Evolutionary conservation across 2,329 filamentous ascomycete species (phyloP).

Genomic region (Sporothrix brasiliensis): DNA sequence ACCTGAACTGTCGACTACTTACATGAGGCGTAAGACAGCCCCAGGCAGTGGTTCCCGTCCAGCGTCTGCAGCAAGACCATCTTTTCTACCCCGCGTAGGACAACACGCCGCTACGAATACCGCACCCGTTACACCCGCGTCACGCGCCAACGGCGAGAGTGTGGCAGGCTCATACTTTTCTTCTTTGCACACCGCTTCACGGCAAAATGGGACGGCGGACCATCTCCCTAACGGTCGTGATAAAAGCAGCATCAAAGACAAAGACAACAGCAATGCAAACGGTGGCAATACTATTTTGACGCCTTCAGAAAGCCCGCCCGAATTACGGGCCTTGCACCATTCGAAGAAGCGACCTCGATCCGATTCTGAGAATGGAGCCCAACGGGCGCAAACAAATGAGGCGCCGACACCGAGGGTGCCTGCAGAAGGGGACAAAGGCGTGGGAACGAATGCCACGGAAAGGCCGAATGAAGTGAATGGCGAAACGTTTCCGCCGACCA

Average conservation of each 20-base stretch:
- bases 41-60: slow-evolving; percentile 5
- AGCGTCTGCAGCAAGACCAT: not conserved
- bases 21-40: slow-evolving; percentile 28
- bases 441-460: not conserved
- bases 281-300: slow-evolving; percentile 1
- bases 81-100: too few relatives aligned
- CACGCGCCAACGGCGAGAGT: not conserved
- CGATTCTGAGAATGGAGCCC: not conserved
- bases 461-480: not conserved
- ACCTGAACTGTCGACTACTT: not conserved
- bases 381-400: not conserved
- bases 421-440: slow-evolving; percentile 3
- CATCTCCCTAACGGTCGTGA: not conserved
- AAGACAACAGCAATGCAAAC: not conserved
- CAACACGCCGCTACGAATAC: not conserved
- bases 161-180: not conserved
- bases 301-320: slow-evolving; percentile 22
- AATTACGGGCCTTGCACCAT: not conserved
- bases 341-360: not conserved
- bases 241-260: not conserved
- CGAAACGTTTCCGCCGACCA: not conserved
- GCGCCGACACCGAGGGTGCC: not conserved
- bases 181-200: not conserved
- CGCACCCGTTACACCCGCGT: not conserved
- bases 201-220: not conserved